Conservation (phyloP, 1,284 basidiomycete species). For the Heterobasidion occidentale region DNA sequence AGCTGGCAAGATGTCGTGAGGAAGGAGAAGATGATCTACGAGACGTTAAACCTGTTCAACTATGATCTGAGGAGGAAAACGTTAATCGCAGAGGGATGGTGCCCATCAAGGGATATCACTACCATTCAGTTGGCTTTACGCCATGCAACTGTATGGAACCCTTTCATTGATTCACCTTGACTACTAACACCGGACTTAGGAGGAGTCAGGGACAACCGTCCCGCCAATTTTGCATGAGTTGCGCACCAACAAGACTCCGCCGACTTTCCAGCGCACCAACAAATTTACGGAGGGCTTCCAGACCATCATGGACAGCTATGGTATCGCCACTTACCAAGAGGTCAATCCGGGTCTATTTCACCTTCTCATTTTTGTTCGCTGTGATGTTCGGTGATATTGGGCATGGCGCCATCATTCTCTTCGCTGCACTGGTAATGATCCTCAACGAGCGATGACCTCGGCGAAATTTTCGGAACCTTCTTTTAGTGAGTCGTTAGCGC, state of each 20-base stretch:
- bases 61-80: constrained; percentile 94
- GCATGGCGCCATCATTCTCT: constrained; percentile 80
- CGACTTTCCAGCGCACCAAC: constrained; percentile 93
- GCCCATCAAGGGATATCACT: constrained; percentile 86
- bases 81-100: constrained; percentile 97
- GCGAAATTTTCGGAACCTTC: constrained; percentile 87
- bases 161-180: neutral
- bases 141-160: constrained; percentile 72
- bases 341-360: constrained; percentile 94
- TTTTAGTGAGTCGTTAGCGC: constrained; percentile 63
- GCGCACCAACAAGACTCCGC: constrained; percentile 85
- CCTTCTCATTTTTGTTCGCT: constrained; percentile 93
- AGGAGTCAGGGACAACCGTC: constrained; percentile 89
- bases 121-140: constrained; percentile 85
- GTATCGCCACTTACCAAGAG: constrained; percentile 93
- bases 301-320: constrained; percentile 97
- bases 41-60: constrained; percentile 91
- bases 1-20: constrained; percentile 93
- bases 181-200: constrained; percentile 34
- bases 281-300: constrained; percentile 98
- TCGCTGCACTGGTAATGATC: constrained; percentile 81
- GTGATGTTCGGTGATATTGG: constrained; percentile 96
- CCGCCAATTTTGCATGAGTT: constrained; percentile 92
- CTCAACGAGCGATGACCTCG: constrained; percentile 74
- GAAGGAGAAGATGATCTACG: constrained; percentile 95